Base-by-base conservation (phyloP, 371 early-diverging fungal species). In the Syncephalastrum monosporum region DNA sequence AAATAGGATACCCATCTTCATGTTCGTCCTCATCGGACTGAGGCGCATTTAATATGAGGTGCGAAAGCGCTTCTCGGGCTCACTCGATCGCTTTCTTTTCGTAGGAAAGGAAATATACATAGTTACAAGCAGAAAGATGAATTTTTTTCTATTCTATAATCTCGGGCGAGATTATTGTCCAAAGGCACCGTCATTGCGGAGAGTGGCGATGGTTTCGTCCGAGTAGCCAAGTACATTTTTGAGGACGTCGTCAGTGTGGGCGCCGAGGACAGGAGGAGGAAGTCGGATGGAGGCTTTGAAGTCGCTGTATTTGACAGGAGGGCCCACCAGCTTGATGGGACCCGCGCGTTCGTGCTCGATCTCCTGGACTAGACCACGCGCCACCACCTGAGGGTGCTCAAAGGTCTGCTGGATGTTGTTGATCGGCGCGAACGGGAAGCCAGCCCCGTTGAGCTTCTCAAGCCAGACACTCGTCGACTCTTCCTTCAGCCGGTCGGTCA, bases 251-350 rank as follows among this genome's bases (percentile, higher is more conserved):
- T 81, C 68, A 5, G 93, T 95, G 69, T 96, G 95, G 63, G 93
- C 87, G 16, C 96, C 97, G 17, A 95, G 75, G 54, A 85, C 72
- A 23, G 96, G 97, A 38, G 97, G 95, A 6, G 96, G 88, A 15
- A 77, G 61, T 24, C 90, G 77, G 54, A 95, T 84, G 23, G 64
- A 79, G 6, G 86, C 83, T 25, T 80, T 68, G 1, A 85, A 82
- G 4, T 81, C 79, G 33, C 86, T 85, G 66, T 85, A 96, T 66
- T 90, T 88, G 27, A 93, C 92, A 10, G 97, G 90, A 3, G 85
- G 82, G 3, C 90, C 87, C 44, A 44, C 15, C 41, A 94, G 54
- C 60, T 85, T 88, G 59, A 96, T 86, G 23, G 72, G 76, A 14
- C 96, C 97, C 5, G 86, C 87, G 17, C 75, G 83, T 27, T 89